Base-by-base conservation (phyloP, 2,329 filamentous ascomycete species). In the Alternaria brassicae region DNA sequence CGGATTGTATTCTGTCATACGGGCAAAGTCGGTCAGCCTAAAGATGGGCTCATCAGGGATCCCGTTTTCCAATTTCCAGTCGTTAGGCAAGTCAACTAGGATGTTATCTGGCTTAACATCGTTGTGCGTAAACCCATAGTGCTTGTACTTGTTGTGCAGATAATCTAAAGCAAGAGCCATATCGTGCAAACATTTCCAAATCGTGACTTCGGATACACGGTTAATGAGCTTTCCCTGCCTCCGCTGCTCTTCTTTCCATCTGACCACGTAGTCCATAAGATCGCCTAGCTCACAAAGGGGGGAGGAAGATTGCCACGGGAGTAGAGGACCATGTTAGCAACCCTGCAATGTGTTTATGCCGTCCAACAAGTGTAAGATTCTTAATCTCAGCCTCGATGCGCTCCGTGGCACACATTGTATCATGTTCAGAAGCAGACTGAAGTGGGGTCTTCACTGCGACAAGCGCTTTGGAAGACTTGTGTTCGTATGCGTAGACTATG, bases 41-140 rank as follows among this genome's bases (percentile, higher is more conserved):
- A 74, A 74, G 7, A 58, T 57, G 2, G 71, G 70, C n/a, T 68
- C 44, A 4, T 54, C 45, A 1, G 68, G 66, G 1, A 70, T 4
- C 0, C 23, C 39, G n/a, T 61, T 28, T 3, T 41, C 32, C 1
- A 17, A 17, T 3, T 53, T 19, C 34, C 40, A 61, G n/a, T 40
- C 32, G 0, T 32, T 27, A 6, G 64, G 62, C 1, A 47, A n/a
- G 2, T 34, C 36, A 2, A 97, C 86, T 2, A 98, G 87, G 69
- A 95, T 95, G 74, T 98, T 98, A 76, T 96, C 93, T 1, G 91
- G 88, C 80, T 98, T 98, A 68, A 98, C 82, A 73, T 98, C 95
- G 30, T 93, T 93, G 73, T 98, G 95, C 36, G 97, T 81, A 56
- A 97, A 64, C 8, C 50, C 36, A 6, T 57, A 40, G 1, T 23